These are phyloP conservation scores for Fusarium mexicanum DNA, from an alignment of 2,329 filamentous ascomycete genomes.

Conservation along the genomic window DNA sequence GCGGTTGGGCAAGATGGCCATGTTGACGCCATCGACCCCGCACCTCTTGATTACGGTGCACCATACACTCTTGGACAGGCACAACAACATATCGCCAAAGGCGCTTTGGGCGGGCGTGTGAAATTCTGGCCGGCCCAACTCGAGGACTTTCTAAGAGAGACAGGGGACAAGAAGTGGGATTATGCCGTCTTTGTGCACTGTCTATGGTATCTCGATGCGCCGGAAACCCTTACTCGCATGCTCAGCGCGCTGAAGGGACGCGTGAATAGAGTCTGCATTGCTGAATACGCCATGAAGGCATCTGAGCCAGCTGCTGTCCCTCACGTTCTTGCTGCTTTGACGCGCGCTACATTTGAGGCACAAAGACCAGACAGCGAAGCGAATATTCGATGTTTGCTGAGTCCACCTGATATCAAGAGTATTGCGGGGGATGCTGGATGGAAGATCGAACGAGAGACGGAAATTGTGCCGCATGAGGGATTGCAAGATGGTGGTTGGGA, in stretches of 20 bases:
- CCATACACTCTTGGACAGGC: slow-evolving; percentile 16
- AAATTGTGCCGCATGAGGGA: neutral
- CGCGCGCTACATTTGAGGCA: slow-evolving; percentile 3
- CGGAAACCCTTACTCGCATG: neutral
- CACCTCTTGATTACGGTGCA: slow-evolving; percentile 13
- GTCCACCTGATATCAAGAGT: neutral
- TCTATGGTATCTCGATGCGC: slow-evolving; percentile 1
- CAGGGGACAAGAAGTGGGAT: neutral
- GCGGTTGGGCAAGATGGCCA: neutral
- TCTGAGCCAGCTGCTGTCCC: neutral
- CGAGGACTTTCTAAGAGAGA: neutral
- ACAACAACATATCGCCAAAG: neutral
- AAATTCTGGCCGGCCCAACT: neutral
- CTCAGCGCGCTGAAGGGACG: neutral
- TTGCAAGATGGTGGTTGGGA: slow-evolving; percentile 10
- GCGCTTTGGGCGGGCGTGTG: neutral
- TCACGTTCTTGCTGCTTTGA: neutral
- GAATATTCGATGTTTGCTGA: slow-evolving; percentile 3
- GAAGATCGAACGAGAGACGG: neutral
- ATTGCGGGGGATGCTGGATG: neutral
- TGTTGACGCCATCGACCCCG: slow-evolving; percentile 17
- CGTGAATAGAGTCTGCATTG: neutral
- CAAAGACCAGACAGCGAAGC: neutral
- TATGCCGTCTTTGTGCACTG: slow-evolving; percentile 10
- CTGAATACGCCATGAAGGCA: slow-evolving; percentile 15